Evolutionary conservation across 106 monocot species (phyloP).

Genomic region (Platanthera zijinensis): DNA sequence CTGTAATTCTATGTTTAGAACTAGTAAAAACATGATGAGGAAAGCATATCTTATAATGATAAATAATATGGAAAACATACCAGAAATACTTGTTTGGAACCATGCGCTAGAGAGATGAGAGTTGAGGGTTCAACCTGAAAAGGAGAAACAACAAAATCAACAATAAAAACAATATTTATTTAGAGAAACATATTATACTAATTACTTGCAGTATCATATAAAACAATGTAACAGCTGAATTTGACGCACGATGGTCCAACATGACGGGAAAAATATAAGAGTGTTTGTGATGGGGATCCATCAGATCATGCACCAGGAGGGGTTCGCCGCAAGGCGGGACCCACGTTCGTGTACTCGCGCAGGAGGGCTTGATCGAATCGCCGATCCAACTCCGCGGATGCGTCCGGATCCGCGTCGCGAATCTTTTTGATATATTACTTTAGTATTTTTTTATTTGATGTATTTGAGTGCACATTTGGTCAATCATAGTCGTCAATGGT

Average conservation of each 20-base stretch:
- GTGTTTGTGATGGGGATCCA: background rate
- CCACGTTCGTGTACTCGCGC: no score
- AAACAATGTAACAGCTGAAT: background rate
- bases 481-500: no score
- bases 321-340: no score
- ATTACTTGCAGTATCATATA: background rate
- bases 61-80: conserved; percentile 32
- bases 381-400: no score
- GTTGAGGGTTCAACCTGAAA: conserved; percentile 93
- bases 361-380: no score
- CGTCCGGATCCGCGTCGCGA: no score
- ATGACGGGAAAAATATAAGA: background rate
- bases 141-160: background rate
- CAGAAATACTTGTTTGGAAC: conserved; percentile 93
- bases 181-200: background rate
- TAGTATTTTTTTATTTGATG: no score
- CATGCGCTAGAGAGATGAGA: conserved; percentile 85
- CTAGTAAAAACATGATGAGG: background rate
- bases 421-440: no score
- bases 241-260: no score
- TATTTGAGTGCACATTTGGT: no score
- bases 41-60: background rate
- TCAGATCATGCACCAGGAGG: no score
- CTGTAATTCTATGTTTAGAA: background rate
- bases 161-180: background rate